A percentile compares a stretch with the other conserved stretches of the same genome.
These are phyloP conservation scores for Acer yangbiense DNA, from an alignment of 345 rosid genomes.

Conservation along the genomic window DNA sequence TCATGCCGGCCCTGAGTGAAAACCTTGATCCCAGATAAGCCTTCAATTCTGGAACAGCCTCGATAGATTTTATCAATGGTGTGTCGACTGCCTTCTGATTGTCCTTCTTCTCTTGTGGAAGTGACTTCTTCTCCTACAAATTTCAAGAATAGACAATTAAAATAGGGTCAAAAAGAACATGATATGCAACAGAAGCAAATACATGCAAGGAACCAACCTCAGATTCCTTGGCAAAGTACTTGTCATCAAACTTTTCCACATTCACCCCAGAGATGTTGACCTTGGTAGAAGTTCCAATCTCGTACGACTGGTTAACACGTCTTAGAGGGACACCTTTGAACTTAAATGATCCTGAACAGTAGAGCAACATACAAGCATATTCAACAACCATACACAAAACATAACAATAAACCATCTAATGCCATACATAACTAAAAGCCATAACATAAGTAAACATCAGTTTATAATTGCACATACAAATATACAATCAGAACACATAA, in stretches of 20 bases:
- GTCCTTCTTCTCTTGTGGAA: constrained; percentile 79
- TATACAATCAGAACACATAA: not conserved
- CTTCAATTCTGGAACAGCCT: constrained; percentile 72
- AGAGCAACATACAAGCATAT: not conserved
- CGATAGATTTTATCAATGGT: constrained; percentile 60
- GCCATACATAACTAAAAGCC: not conserved
- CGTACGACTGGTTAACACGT: constrained; percentile 66
- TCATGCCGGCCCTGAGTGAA: constrained; percentile 78
- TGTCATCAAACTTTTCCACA: constrained; percentile 72
- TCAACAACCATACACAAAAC: not conserved
- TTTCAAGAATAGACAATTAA: not conserved
- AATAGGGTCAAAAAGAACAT: not conserved
- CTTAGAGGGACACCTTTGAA: constrained; percentile 74
- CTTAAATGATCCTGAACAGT: constrained; percentile 67
- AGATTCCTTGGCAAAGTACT: constrained; percentile 66
- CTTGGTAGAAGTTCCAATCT: constrained; percentile 70
- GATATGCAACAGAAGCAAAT: not conserved
- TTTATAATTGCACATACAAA: not conserved
- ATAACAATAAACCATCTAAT: constrained; percentile 15
- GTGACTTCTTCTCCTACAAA: constrained; percentile 55
- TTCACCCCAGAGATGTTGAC: constrained; percentile 64
- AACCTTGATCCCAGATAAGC: constrained; percentile 82
- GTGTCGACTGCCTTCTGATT: constrained; percentile 78
- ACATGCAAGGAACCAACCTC: constrained; percentile 40
- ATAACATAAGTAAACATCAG: not conserved